Percentiles rank a stretch among this genome's conserved stretches.
Conservation (phyloP, 208 protist genomes). For the Endotrypanum monterogeii region DNA sequence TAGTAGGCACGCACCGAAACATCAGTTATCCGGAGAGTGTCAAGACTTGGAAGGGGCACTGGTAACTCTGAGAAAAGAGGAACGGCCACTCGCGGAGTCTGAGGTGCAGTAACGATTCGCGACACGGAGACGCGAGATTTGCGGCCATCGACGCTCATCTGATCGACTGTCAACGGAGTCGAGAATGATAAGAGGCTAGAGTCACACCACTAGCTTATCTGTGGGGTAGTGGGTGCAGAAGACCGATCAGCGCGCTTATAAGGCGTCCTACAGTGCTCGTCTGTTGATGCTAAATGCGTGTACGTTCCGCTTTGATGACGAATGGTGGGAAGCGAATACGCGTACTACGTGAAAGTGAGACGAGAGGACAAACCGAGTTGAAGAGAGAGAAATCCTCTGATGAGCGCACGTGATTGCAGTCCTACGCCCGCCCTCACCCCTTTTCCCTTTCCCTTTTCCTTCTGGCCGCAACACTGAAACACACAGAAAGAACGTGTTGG, state of each 20-base stretch:
- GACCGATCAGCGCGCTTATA: neutral
- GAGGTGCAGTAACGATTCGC: constrained; percentile 7
- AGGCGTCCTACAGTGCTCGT: neutral
- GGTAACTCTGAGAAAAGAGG: constrained; percentile 25
- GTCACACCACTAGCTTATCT: no score
- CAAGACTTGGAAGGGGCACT: constrained; percentile 21
- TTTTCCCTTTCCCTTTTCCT: no score
- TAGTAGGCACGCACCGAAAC: constrained; percentile 28
- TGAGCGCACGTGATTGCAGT: neutral
- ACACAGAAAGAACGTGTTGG: neutral
- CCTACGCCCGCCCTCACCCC: no score
- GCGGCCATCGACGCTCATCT: constrained; percentile 20
- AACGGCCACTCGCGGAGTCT: neutral
- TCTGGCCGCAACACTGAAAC: neutral
- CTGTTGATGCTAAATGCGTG: neutral
- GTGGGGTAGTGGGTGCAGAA: neutral
- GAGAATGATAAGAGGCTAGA: neutral
- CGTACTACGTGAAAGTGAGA: neutral
- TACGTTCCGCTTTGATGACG: neutral
- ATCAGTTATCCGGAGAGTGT: constrained; percentile 24
- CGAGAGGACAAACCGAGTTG: neutral
- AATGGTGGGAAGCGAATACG: neutral
- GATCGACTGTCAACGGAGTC: neutral
- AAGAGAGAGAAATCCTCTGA: neutral
- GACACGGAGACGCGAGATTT: constrained; percentile 19